A percentile compares a stretch with the other conserved stretches of the same genome.
These are phyloP conservation scores for Amphibolis antarctica DNA, from an alignment of 106 monocot species.

Conservation along the genomic window DNA sequence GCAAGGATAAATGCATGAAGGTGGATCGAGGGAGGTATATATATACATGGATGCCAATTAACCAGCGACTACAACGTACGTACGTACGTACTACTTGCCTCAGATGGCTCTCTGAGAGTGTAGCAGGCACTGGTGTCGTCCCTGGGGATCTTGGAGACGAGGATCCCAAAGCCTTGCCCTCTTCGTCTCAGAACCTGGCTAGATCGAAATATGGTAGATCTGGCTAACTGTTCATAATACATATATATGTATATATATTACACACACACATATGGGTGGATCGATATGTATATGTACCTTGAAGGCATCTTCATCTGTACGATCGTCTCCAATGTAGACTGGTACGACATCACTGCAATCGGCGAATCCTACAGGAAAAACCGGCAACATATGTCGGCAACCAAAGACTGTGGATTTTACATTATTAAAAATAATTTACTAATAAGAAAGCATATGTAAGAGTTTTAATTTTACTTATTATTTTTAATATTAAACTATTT, in stretches of 20 bases:
- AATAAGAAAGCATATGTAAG: too few relatives aligned
- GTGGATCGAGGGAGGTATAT: too few relatives aligned
- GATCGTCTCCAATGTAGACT: conserved; percentile 61
- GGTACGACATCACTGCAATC: conserved; percentile 38
- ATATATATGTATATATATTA: background rate
- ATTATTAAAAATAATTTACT: too few relatives aligned
- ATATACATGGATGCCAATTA: too few relatives aligned
- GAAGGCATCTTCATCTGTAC: conserved; percentile 67
- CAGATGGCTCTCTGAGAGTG: conserved; percentile 52
- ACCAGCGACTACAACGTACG: too few relatives aligned
- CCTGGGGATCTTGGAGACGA: conserved; percentile 58
- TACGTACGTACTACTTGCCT: conserved; percentile 39
- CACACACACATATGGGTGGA: background rate
- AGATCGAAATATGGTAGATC: too few relatives aligned
- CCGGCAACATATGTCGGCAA: too few relatives aligned
- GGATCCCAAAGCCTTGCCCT: conserved; percentile 62
- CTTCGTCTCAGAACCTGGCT: conserved; percentile 45
- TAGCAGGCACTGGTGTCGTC: conserved; percentile 66
- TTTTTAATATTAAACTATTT: too few relatives aligned
- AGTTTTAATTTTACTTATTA: too few relatives aligned
- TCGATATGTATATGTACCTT: conserved; percentile 15
- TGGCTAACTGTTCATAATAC: too few relatives aligned
- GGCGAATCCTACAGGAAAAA: conserved; percentile 21
- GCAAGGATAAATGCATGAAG: too few relatives aligned
- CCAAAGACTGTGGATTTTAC: too few relatives aligned